phyloP scores from a whole-genome alignment of 768 basidiomycete species.

The Leccinum olivaceopallidum region DNA sequence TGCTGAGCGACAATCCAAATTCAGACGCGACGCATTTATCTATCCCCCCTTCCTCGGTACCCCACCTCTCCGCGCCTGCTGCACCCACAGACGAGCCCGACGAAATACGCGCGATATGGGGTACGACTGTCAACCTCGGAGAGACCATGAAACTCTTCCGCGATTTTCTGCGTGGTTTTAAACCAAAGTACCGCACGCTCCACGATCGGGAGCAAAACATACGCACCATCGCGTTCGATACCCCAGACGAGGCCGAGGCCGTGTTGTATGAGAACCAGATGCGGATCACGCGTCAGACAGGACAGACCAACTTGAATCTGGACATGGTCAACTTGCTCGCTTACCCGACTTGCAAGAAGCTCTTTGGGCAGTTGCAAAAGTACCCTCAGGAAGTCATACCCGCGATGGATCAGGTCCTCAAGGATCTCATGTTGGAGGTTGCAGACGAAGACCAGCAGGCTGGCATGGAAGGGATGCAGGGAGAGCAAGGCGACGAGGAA shows the following conservation, averaged over 20 bases:
- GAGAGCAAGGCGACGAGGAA: slow-evolving; percentile 76
- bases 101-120: slow-evolving; percentile 94
- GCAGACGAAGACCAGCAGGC: slow-evolving; percentile 79
- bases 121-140: slow-evolving; percentile 89
- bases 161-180: slow-evolving; percentile 90
- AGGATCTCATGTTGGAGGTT: slow-evolving; percentile 87
- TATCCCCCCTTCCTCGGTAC: slow-evolving; percentile 56
- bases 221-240: slow-evolving; percentile 47
- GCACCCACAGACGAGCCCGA: slow-evolving; percentile 72
- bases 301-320: slow-evolving; percentile 91
- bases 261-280: slow-evolving; percentile 80
- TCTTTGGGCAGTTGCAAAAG: slow-evolving; percentile 81
- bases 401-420: slow-evolving; percentile 94
- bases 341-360: slow-evolving; percentile 81
- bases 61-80: slow-evolving; percentile 59
- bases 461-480: slow-evolving; percentile 74
- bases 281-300: slow-evolving; percentile 83
- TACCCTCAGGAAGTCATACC: slow-evolving; percentile 98
- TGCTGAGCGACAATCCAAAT: slow-evolving; percentile 40
- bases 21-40: slow-evolving; percentile 62
- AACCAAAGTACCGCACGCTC: slow-evolving; percentile 79
- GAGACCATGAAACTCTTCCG: slow-evolving; percentile 92
- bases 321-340: slow-evolving; percentile 85
- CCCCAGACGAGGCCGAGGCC: slow-evolving; percentile 68
- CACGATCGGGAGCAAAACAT: slow-evolving; percentile 68